These are phyloP conservation scores for Bryoerythrophyllum caledonicum DNA, from an alignment of 225 moss, liverwort and hornwort genomes.

Conservation along the genomic window DNA sequence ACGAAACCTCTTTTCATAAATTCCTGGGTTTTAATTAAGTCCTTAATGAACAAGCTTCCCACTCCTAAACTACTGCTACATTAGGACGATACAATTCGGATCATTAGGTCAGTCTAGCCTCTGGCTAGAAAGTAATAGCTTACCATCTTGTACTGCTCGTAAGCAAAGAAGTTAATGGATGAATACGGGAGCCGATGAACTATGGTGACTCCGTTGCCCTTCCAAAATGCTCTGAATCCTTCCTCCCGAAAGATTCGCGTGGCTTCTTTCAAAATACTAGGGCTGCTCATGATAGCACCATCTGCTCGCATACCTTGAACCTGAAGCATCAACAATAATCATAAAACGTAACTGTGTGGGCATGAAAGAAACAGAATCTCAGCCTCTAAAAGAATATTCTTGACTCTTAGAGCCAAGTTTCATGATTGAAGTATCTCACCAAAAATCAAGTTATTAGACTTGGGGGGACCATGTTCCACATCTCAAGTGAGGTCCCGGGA, in stretches of 20 bases:
- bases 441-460: too few species aligned
- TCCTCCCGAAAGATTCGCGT: slow-evolving; percentile 82
- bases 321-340: slow-evolving; percentile 34
- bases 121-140: slow-evolving; percentile 25
- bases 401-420: too few species aligned
- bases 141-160: slow-evolving; percentile 96
- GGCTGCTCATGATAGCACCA: slow-evolving; percentile 72
- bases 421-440: too few species aligned
- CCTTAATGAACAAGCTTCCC: slow-evolving; percentile 32
- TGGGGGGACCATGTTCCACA: too few species aligned
- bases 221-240: slow-evolving; percentile 95
- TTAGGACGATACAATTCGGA: background rate
- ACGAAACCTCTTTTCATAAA: background rate
- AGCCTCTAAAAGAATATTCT: too few species aligned
- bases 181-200: slow-evolving; percentile 98
- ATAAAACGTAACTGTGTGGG: slow-evolving; percentile 10
- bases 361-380: background rate
- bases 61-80: too few species aligned
- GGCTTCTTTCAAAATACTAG: slow-evolving; percentile 83
- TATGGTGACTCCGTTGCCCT: slow-evolving; percentile 96
- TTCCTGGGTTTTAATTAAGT: too few species aligned
- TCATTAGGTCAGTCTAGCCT: background rate
- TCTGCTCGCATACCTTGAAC: slow-evolving; percentile 92
- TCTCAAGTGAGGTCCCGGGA: too few species aligned
- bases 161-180: slow-evolving; percentile 92